Conservation (phyloP, 768 basidiomycete genomes). For the Podaxis rugospora region DNA sequence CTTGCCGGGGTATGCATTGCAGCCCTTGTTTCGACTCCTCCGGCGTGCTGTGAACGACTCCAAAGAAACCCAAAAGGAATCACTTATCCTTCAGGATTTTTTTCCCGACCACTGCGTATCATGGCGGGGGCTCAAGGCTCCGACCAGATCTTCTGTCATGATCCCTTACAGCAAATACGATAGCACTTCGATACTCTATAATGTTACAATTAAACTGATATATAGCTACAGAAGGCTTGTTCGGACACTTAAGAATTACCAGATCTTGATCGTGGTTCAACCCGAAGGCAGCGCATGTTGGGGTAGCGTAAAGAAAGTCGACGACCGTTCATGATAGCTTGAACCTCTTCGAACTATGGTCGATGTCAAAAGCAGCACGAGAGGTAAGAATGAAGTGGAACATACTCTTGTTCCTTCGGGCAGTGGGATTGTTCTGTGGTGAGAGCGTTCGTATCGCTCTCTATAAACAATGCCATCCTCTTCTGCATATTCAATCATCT, state of each 20-base stretch:
- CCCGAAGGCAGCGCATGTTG: slow-evolving; percentile 44
- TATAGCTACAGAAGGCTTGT: slow-evolving; percentile 16
- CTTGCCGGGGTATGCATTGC: neutral
- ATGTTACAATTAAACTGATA: slow-evolving; percentile 17
- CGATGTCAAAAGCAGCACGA: slow-evolving; percentile 3
- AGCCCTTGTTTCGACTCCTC: neutral
- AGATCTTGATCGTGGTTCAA: slow-evolving; percentile 38
- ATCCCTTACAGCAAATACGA: neutral
- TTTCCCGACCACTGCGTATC: neutral
- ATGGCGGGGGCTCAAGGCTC: too few relatives aligned
- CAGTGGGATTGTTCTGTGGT: slow-evolving; percentile 63
- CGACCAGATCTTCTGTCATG: neutral
- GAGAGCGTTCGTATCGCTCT: slow-evolving; percentile 59
- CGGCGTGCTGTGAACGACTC: neutral
- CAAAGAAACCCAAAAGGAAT: neutral
- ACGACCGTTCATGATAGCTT: slow-evolving; percentile 59
- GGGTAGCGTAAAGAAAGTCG: slow-evolving; percentile 65
- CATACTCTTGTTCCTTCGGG: slow-evolving; percentile 71
- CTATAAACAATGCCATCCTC: slow-evolving; percentile 58
- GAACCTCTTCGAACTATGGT: slow-evolving; percentile 67
- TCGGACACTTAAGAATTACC: slow-evolving; percentile 30
- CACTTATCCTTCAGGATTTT: neutral
- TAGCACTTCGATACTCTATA: slow-evolving; percentile 4
- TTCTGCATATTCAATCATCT: slow-evolving; percentile 55
- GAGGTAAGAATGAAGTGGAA: slow-evolving; percentile 1